Evolutionary conservation across 768 basidiomycete genomes (phyloP), one percentile per base, ranked within the genome.

Genomic region (Artomyces pyxidatus): DNA sequence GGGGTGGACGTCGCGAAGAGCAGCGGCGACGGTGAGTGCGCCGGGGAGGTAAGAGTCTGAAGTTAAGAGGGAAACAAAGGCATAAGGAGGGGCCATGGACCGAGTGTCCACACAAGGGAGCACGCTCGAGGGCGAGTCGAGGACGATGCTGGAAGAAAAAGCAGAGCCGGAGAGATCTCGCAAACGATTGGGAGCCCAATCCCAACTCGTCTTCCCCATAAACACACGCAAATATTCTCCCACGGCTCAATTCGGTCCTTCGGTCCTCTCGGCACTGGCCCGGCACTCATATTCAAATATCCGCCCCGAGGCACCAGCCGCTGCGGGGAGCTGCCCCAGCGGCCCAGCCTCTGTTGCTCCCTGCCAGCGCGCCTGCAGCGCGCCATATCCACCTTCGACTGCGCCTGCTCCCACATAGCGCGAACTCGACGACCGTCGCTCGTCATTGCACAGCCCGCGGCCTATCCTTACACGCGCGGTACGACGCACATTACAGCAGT

Each of bases 21-120:
- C 88, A 47, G 86, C 88, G 27, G 80, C 87, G 60, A 92, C 74
- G 51, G 86, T 78, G 57, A 98, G 83, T 28, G 88, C 93, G 47
- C 96, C 96, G 28, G 91, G 90, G 45, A 98, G 83, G 70, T 99
- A 99, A 23, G 76, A 73, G 63, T 94, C 86, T 27, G 92, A 90
- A 48, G 95, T 92, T 60, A 98, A 69, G 57, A 99, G 85, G 37
- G 95, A 90, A 58, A 86, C 90, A 65, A 96, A 89, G 59, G 89
- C 90, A 75, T 78, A 83, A 65, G 71, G 72, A 71, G 60, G 49
- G 67, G 80, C 73, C 85, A 85, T 86, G 61, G 58, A 64, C 58
- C 53, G 55, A 51, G 35, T 22, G 55, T 42, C 55, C 55, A 53
- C 37, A 49, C 47, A 54, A 47, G 32, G 44, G 28, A 40, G 30